Conservation (phyloP, 345 rosid genomes). For the Bruguiera gymnorhiza region DNA sequence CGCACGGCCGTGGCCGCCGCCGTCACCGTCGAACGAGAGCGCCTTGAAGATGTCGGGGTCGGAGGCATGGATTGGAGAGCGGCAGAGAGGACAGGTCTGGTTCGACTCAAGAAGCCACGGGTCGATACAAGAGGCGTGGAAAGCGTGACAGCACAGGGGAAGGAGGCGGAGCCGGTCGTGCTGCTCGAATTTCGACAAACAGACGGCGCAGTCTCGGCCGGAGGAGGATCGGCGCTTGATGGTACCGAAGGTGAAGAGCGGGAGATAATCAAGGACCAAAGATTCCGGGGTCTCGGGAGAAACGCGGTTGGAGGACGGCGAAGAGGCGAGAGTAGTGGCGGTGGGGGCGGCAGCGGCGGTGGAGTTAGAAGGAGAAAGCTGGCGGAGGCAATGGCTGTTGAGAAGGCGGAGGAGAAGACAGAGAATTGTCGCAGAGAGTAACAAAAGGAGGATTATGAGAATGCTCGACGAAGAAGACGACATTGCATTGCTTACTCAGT, state of each 20-base stretch:
- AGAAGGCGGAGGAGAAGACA: constrained; percentile 71
- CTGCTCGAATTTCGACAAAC: constrained; percentile 69
- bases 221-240: constrained; percentile 56
- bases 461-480: constrained; percentile 38
- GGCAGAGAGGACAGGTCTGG: constrained; percentile 90
- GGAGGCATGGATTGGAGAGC: constrained; percentile 62
- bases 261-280: constrained; percentile 59
- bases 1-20: constrained; percentile 6
- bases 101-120: constrained; percentile 60
- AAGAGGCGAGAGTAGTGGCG: constrained; percentile 19
- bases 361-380: constrained; percentile 24
- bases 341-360: constrained; percentile 7
- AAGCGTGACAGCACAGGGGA: constrained; percentile 89
- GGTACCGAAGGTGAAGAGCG: constrained; percentile 69
- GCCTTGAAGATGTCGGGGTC: constrained; percentile 60
- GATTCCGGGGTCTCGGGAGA: constrained; percentile 42
- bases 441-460: constrained; percentile 41
- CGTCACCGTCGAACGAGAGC: constrained; percentile 21
- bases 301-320: constrained; percentile 38
- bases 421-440: constrained; percentile 51
- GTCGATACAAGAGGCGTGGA: constrained; percentile 75
- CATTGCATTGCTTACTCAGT: neutral
- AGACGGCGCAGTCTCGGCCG: constrained; percentile 71
- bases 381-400: constrained; percentile 51
- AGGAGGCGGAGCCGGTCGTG: constrained; percentile 80